Base-by-base conservation (phyloP, 1,284 basidiomycete species). In the Apiotrichum sp. region DNA sequence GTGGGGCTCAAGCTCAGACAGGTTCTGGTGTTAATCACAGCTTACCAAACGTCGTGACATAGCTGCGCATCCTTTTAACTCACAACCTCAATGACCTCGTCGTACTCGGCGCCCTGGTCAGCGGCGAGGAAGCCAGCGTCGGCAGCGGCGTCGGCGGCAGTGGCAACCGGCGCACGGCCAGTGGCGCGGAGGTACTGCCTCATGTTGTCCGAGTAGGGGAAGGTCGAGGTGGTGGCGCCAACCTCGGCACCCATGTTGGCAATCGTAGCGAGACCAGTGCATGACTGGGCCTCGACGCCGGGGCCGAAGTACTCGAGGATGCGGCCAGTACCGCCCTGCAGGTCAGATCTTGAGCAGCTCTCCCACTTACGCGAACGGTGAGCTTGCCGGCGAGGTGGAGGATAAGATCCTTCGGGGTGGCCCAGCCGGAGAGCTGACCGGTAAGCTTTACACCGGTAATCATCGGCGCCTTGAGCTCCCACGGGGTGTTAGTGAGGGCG, bases 211-310 rank as follows among this genome's bases (percentile, higher is more conserved):
- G 98, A 98, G 87, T 88, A 98, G 68, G 96, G 96, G 91, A 99
- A 98, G 69, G 98, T 79, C 16, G 95, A 98, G 52, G 96, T 98
- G 44, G 95, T 98, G 50, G 95, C 95, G 77, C 96, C 95, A 70
- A 98, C 98, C 80, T 98, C 95, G 72, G 96, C 96, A 83, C 96
- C 96, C 95, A 98, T 98, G 86, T 98, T 98, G 80, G 95, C 98
- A 71, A 77, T 77, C 52, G 95, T 98, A 59, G 90, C 96, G 95
- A 98, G 98, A 80, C 95, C 96, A 48, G 95, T 98, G 84, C 89
- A 92, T 50, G 93, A 97, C 64, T 98, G 84, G 36, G 90, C 90
- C 75, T 95, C 88, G 67, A 98, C 89, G 83, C 95, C 95, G 67
- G 90, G 78, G 64, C 93, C 93, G 67, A 81, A 86, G 82, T 96